Conservation (phyloP, 306 rosid species). For the Arachis hypogaea region DNA sequence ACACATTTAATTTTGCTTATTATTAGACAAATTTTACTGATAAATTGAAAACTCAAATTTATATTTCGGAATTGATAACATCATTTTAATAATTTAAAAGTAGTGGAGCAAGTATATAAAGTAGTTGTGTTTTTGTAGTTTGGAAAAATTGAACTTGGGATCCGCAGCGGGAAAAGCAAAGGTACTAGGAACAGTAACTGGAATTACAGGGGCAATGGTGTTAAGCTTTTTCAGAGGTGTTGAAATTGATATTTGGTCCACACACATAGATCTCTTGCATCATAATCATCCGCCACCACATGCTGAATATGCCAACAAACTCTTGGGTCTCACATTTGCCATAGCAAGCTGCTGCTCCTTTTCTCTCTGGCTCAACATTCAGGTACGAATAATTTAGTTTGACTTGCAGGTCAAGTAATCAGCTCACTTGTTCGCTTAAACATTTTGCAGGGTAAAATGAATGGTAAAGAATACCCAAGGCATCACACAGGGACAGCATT, state of each 20-base stretch:
- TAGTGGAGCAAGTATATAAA: too few species aligned
- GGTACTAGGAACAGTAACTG: conserved; percentile 45
- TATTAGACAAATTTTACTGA: too few species aligned
- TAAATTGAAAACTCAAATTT: too few species aligned
- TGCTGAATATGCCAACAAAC: background rate
- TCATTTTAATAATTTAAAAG: too few species aligned
- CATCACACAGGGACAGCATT: conserved; percentile 45
- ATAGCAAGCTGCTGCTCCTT: conserved; percentile 34
- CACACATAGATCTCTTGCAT: conserved; percentile 42
- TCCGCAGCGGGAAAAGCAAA: conserved; percentile 45
- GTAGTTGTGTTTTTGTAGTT: conserved; percentile 5
- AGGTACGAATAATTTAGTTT: conserved; percentile 31
- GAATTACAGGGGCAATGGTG: conserved; percentile 55
- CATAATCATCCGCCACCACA: background rate
- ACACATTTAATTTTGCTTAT: too few species aligned
- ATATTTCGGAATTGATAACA: too few species aligned
- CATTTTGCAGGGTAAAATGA: conserved; percentile 9
- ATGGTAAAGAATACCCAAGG: conserved; percentile 44
- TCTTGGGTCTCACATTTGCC: conserved; percentile 25
- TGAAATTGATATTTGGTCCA: conserved; percentile 33
- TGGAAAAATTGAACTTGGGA: conserved; percentile 44
- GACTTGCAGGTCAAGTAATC: too few species aligned
- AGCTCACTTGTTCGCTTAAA: too few species aligned
- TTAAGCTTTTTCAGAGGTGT: conserved; percentile 48
- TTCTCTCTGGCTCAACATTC: conserved; percentile 53